Conservation (phyloP, 345 rosid genomes). For the Eucalyptus pauciflora region DNA sequence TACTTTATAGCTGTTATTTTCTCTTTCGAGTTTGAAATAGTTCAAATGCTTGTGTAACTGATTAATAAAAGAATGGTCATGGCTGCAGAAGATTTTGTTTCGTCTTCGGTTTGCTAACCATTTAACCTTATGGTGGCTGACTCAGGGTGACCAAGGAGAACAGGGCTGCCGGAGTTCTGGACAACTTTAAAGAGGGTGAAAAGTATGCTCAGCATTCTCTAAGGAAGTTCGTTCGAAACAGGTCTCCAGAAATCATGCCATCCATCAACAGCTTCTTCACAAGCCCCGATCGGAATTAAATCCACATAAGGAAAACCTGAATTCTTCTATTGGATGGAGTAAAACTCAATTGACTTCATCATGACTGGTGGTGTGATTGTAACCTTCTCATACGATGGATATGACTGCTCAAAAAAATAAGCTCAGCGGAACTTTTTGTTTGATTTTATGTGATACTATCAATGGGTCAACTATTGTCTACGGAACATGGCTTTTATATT, state of each 20-base stretch:
- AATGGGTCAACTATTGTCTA: not conserved
- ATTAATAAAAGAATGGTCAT: not conserved
- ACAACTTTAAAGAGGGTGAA: conserved; percentile 79
- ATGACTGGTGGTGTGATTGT: not conserved
- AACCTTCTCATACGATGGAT: not conserved
- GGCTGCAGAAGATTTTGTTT: not conserved
- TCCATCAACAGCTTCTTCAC: conserved; percentile 79
- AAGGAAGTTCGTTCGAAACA: conserved; percentile 67
- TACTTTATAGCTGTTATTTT: not conserved
- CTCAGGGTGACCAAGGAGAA: conserved; percentile 76
- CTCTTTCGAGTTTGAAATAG: not conserved
- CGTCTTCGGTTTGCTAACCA: not conserved
- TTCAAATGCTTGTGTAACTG: not conserved
- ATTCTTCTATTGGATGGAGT: conserved; percentile 21
- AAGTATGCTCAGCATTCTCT: conserved; percentile 61
- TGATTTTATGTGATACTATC: not conserved
- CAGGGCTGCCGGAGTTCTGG: conserved; percentile 87
- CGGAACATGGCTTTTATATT: not conserved
- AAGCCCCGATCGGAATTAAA: conserved; percentile 40
- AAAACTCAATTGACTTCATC: not conserved
- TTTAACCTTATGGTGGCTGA: not conserved
- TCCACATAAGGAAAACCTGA: conserved; percentile 52
- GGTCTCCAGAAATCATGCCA: conserved; percentile 86
- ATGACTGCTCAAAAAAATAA: not conserved
- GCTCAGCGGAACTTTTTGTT: not conserved